Evolutionary conservation across 208 protist genomes (phyloP).

Genomic region (Cochliopodium minus): DNA sequence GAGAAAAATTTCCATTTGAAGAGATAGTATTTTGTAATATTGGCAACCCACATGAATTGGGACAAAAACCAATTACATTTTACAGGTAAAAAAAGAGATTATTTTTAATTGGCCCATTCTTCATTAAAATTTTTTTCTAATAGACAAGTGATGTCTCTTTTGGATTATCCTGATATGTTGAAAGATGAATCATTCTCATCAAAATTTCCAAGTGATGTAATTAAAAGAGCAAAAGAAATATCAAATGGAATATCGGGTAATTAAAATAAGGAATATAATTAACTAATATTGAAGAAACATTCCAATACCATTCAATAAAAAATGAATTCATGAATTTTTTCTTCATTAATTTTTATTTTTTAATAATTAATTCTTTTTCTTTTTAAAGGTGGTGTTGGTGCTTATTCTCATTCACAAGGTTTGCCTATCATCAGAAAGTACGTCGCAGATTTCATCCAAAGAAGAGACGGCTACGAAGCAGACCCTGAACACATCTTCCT

Average conservation of each 20-base stretch:
- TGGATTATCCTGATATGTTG: constrained; percentile 49
- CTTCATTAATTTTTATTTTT: no score
- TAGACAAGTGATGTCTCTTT: constrained; percentile 31
- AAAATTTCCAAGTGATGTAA: constrained; percentile 61
- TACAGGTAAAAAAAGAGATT: constrained; percentile 49
- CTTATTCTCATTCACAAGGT: constrained; percentile 84
- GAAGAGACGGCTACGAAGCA: constrained; percentile 56
- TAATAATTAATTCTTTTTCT: no score
- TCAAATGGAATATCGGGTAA: constrained; percentile 40
- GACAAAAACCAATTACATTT: constrained; percentile 88
- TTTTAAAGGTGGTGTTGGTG: constrained; percentile 47
- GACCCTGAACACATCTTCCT: constrained; percentile 53
- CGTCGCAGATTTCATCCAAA: constrained; percentile 77
- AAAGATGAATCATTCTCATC: constrained; percentile 30
- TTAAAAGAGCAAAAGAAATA: constrained; percentile 56
- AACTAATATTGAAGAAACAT: no score
- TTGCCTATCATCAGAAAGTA: constrained; percentile 51
- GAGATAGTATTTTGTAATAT: constrained; percentile 95
- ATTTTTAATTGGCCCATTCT: background rate
- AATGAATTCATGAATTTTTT: no score
- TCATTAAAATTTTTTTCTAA: background rate
- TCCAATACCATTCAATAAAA: no score
- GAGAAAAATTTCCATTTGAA: constrained; percentile 36
- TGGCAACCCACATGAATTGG: constrained; percentile 88
- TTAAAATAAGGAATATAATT: no score